Conservation (phyloP, 441 rosid species). For the Kokia cookei region DNA sequence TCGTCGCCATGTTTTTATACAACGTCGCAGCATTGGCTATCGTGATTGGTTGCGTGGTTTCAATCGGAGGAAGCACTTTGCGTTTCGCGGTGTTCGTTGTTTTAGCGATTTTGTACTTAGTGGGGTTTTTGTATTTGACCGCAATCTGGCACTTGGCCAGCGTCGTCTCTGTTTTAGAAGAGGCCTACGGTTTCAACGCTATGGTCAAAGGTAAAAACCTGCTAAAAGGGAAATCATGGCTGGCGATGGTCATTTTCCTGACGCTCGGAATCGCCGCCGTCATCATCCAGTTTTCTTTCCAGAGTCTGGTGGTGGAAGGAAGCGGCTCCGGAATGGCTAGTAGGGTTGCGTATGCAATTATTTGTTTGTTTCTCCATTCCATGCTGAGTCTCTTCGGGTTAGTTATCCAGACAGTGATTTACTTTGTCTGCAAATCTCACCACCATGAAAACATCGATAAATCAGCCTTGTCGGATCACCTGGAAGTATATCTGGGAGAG, state of each 20-base stretch:
- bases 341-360: conserved; percentile 21
- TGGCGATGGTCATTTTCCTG: conserved; percentile 20
- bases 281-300: conserved; percentile 14
- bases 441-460: conserved; percentile 56
- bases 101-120: not conserved
- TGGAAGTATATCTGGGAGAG: conserved; percentile 47
- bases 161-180: conserved; percentile 37
- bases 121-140: conserved; percentile 33
- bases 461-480: conserved; percentile 44
- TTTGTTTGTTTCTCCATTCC: conserved; percentile 30
- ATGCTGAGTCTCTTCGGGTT: conserved; percentile 32
- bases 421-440: conserved; percentile 58
- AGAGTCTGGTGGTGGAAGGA: conserved; percentile 25
- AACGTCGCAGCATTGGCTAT: not conserved
- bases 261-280: not conserved
- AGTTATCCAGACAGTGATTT: conserved; percentile 48
- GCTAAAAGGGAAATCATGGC: conserved; percentile 34
- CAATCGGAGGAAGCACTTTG: not conserved
- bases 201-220: conserved; percentile 34
- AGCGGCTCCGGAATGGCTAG: not conserved
- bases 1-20: conserved; percentile 21
- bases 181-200: conserved; percentile 32
- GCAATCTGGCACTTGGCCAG: conserved; percentile 46
- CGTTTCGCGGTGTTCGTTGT: not conserved
- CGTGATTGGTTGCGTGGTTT: not conserved